phyloP scores from a whole-genome alignment of 306 rosid genomes.

The Vigna trinervia region DNA sequence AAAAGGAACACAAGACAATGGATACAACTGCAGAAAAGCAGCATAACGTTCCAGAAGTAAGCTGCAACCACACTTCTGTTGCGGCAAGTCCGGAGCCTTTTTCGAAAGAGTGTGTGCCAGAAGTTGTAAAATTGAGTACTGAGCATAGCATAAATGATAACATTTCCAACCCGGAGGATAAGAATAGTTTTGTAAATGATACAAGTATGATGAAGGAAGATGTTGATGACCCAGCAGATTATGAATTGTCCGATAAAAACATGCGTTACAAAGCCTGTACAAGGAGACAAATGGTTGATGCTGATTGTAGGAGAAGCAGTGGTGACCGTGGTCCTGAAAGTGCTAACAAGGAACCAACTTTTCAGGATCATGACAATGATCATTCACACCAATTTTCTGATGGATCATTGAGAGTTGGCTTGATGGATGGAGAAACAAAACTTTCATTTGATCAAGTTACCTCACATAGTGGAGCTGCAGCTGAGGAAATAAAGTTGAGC shows the following conservation, averaged over 20 bases:
- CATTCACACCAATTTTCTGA: conserved; percentile 26
- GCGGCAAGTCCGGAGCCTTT: conserved; percentile 34
- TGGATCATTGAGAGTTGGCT: conserved; percentile 12
- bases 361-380: conserved; percentile 36
- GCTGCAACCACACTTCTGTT: conserved; percentile 29
- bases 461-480: conserved; percentile 40
- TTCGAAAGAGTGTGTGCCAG: conserved; percentile 28
- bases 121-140: conserved; percentile 38
- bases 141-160: conserved; percentile 33
- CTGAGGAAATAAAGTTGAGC: conserved; percentile 36
- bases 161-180: conserved; percentile 26
- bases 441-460: conserved; percentile 41
- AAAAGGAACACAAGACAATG: conserved; percentile 27
- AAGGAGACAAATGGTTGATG: conserved; percentile 32
- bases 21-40: conserved; percentile 36
- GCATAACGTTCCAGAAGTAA: conserved; percentile 27
- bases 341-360: conserved; percentile 28
- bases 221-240: conserved; percentile 17
- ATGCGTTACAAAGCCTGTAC: conserved; percentile 14
- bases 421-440: conserved; percentile 31
- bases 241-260: conserved; percentile 3
- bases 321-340: conserved; percentile 20
- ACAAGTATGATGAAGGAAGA: conserved; percentile 32
- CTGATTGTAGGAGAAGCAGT: neutral
- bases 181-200: conserved; percentile 26